A percentile compares a stretch with the other conserved stretches of the same genome.
These are phyloP conservation scores for Oryza brachyantha DNA, from an alignment of 176 grass and related monocot species.

Conservation along the genomic window DNA sequence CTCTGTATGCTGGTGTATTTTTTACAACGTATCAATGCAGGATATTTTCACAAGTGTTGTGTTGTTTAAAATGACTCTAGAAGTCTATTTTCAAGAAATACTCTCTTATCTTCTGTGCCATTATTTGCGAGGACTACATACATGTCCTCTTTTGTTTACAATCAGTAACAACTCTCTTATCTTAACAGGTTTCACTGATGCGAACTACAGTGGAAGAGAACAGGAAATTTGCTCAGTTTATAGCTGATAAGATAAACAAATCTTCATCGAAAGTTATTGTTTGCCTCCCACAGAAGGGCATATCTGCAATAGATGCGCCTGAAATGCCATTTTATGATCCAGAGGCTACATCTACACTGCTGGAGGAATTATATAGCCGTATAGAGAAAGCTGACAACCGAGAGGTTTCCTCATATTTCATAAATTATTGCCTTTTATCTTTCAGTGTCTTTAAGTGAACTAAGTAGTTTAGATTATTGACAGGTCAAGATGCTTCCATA, in stretches of 20 bases:
- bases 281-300: constrained; percentile 75
- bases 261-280: constrained; percentile 61
- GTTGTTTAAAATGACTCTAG: not conserved
- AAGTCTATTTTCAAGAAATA: not conserved
- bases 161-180: constrained; percentile 11
- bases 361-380: constrained; percentile 69
- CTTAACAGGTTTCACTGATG: constrained; percentile 81
- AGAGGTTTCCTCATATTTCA: constrained; percentile 54
- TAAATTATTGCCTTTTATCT: constrained; percentile 1
- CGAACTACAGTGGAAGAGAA: constrained; percentile 86
- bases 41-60: not conserved
- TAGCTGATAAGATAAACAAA: constrained; percentile 93
- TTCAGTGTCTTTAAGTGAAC: constrained; percentile 16
- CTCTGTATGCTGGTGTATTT: not conserved
- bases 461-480: constrained; percentile 27
- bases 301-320: constrained; percentile 82
- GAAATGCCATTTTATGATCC: constrained; percentile 93
- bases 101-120: not conserved
- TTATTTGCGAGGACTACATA: not conserved
- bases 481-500: constrained; percentile 78
- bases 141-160: not conserved
- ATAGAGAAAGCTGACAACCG: constrained; percentile 57
- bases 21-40: not conserved
- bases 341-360: constrained; percentile 62
- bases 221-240: constrained; percentile 78